A percentile compares a stretch with the other conserved stretches of the same genome.
Evolutionary conservation across 257 asterid genomes (phyloP).

Genomic region (Solanum etuberosum): DNA sequence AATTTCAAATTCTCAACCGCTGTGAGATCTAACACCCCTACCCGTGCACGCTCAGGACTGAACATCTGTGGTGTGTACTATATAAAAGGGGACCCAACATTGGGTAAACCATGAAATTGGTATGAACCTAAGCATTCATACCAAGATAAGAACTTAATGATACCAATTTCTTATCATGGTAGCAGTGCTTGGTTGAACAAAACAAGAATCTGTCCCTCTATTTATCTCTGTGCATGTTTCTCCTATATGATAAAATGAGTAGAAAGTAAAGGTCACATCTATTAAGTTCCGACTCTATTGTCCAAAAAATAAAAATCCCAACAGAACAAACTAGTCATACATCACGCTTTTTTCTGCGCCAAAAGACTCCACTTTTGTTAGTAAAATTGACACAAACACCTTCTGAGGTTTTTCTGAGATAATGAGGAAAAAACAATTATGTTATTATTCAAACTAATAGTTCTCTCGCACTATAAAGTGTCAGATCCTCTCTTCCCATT

Average conservation of each 20-base stretch:
- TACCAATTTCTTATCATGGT: background rate
- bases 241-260: background rate
- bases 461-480: background rate
- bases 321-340: background rate
- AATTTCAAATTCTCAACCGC: background rate
- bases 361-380: background rate
- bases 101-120: background rate
- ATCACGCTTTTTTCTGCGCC: background rate
- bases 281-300: background rate
- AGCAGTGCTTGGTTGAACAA: background rate
- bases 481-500: background rate
- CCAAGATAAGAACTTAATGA: background rate
- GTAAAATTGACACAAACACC: background rate
- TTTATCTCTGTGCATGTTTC: background rate
- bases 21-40: background rate
- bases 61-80: background rate
- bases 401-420: background rate
- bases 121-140: background rate
- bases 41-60: background rate
- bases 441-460: background rate
- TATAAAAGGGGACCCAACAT: background rate
- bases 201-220: background rate
- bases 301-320: background rate
- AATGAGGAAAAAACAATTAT: background rate
- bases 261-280: background rate